These are phyloP conservation scores for Dendryphion nanum DNA, from an alignment of 2,329 filamentous ascomycete genomes.

Conservation along the genomic window DNA sequence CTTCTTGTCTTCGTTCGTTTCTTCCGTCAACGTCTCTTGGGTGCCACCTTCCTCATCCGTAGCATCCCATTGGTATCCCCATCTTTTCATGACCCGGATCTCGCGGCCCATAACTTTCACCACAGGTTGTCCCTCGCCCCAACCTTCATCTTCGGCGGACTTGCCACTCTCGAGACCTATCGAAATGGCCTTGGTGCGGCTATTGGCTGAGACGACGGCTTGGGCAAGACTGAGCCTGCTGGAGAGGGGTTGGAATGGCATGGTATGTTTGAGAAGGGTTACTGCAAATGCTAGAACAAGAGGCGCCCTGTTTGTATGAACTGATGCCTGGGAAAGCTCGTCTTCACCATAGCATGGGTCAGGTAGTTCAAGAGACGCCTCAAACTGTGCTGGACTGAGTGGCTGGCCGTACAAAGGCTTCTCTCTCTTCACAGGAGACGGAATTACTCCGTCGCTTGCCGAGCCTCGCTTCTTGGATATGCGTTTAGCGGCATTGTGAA, in stretches of 20 bases:
- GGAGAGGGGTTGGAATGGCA: constrained; percentile 82
- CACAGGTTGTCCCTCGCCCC: constrained; percentile 72
- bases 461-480: constrained; percentile 53
- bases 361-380: constrained; percentile 62
- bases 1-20: constrained; percentile 7
- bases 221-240: constrained; percentile 80
- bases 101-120: constrained; percentile 72
- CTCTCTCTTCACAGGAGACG: constrained; percentile 38
- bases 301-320: constrained; percentile 79
- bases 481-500: constrained; percentile 57
- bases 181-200: constrained; percentile 70
- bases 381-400: constrained; percentile 56
- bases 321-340: constrained; percentile 54
- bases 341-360: constrained; percentile 55
- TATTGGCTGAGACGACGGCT: constrained; percentile 79
- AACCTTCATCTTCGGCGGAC: constrained; percentile 67
- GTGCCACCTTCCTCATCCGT: constrained; percentile 22
- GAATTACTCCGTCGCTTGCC: constrained; percentile 32
- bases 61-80: constrained; percentile 63
- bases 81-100: constrained; percentile 71
- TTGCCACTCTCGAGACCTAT: constrained; percentile 68
- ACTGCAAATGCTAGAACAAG: constrained; percentile 79
- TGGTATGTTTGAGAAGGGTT: constrained; percentile 71
- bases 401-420: constrained; percentile 29
- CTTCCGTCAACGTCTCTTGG: constrained; percentile 14